A percentile compares a stretch with the other conserved stretches of the same genome.
These are phyloP conservation scores for Mycosarcoma maydis DNA, from an alignment of 1,284 basidiomycete species.

Conservation along the genomic window DNA sequence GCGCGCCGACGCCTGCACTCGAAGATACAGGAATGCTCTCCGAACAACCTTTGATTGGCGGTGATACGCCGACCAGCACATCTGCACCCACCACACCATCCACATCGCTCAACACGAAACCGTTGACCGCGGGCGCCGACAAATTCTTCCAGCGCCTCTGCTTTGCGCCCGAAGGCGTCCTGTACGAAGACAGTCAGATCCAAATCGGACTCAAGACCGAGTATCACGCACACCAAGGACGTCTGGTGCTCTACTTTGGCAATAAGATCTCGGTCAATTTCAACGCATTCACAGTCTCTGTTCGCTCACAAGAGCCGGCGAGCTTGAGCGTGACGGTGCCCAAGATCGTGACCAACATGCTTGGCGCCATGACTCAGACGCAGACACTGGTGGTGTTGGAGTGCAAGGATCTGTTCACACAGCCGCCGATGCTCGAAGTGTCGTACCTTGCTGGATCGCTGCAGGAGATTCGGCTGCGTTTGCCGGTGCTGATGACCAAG, in stretches of 20 bases:
- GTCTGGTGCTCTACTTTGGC: constrained; percentile 91
- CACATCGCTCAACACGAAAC: constrained; percentile 15
- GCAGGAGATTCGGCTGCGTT: constrained; percentile 82
- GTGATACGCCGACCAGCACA: constrained; percentile 15
- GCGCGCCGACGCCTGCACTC: constrained; percentile 64
- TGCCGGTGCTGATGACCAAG: constrained; percentile 88
- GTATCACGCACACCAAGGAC: constrained; percentile 90
- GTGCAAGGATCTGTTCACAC: constrained; percentile 85
- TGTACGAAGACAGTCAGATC: constrained; percentile 94
- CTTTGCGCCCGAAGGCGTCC: constrained; percentile 83
- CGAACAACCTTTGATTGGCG: constrained; percentile 30
- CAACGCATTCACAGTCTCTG: constrained; percentile 84
- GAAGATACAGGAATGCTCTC: constrained; percentile 29
- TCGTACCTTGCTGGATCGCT: constrained; percentile 92
- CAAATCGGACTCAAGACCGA: constrained; percentile 96
- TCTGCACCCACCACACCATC: constrained; percentile 33
- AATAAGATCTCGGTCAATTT: constrained; percentile 90
- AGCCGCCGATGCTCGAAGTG: constrained; percentile 82
- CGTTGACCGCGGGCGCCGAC: constrained; percentile 68
- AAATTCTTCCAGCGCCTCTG: constrained; percentile 86
- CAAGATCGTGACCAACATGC: constrained; percentile 82
- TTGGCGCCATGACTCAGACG: constrained; percentile 84
- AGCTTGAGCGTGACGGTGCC: constrained; percentile 83
- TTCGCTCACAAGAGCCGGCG: constrained; percentile 75
- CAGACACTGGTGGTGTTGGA: constrained; percentile 93